Conservation (phyloP, 2,329 filamentous ascomycete species). For the Paecilomyces sp. region DNA sequence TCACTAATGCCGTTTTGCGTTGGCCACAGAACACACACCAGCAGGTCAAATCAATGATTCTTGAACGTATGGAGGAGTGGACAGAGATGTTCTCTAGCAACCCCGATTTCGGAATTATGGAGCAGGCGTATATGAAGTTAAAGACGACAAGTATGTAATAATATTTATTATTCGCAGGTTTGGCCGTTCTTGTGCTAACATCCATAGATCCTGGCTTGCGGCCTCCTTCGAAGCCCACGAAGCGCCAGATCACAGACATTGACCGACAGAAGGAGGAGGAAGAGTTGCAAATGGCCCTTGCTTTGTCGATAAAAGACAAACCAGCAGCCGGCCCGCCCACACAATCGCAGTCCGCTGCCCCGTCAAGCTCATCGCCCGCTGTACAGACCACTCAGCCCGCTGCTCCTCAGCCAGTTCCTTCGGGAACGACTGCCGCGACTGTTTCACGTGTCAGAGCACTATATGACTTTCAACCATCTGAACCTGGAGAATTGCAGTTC, state of each 20-base stretch:
- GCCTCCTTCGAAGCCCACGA: slow-evolving; percentile 85
- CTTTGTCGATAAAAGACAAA: slow-evolving; percentile 87
- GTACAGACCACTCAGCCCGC: slow-evolving; percentile 48
- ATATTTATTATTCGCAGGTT: neutral
- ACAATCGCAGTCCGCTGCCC: slow-evolving; percentile 29
- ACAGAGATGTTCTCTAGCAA: slow-evolving; percentile 87
- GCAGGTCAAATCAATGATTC: slow-evolving; percentile 93
- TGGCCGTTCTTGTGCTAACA: neutral
- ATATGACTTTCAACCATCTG: slow-evolving; percentile 90
- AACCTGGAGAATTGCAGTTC: slow-evolving; percentile 91
- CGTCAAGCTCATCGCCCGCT: slow-evolving; percentile 29
- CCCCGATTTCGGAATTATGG: slow-evolving; percentile 93
- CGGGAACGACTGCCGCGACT: slow-evolving; percentile 89
- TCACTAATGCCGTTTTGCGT: slow-evolving; percentile 7
- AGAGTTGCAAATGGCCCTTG: slow-evolving; percentile 91
- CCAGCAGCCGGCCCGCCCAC: slow-evolving; percentile 29
- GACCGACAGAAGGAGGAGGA: slow-evolving; percentile 96
- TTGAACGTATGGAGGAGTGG: slow-evolving; percentile 96
- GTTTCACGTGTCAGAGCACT: slow-evolving; percentile 89
- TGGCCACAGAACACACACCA: slow-evolving; percentile 69
- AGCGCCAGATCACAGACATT: slow-evolving; percentile 80
- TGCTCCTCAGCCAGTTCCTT: slow-evolving; percentile 60
- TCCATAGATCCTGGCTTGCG: slow-evolving; percentile 78
- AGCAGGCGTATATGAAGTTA: slow-evolving; percentile 82
- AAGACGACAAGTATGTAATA: slow-evolving; percentile 59